A percentile compares a stretch with the other conserved stretches of the same genome.
Evolutionary conservation across 2,329 filamentous ascomycete genomes (phyloP).

Genomic region (Karstenula rhodostoma): DNA sequence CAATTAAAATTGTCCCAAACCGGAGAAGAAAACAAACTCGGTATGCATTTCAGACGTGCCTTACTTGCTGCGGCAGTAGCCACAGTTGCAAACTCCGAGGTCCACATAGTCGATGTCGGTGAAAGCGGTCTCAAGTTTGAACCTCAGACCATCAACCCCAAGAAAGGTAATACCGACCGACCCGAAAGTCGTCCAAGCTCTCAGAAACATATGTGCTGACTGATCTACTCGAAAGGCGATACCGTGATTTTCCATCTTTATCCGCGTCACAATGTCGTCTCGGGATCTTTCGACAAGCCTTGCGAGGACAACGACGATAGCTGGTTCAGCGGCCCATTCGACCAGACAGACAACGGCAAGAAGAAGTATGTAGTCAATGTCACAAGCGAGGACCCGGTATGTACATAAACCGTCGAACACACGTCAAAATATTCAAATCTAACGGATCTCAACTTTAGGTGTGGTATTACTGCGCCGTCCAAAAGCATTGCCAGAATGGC

Average conservation of each 20-base stretch:
- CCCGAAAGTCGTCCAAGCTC: no score
- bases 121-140: slow-evolving; percentile 13
- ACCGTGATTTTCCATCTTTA: slow-evolving; percentile 19
- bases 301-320: slow-evolving; percentile 16
- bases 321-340: slow-evolving; percentile 33
- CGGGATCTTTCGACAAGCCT: slow-evolving; percentile 6
- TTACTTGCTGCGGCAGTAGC: slow-evolving; percentile 3
- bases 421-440: background rate
- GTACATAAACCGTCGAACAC: background rate
- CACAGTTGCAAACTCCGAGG: slow-evolving; percentile 4
- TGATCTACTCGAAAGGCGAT: no score
- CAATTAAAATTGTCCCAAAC: background rate
- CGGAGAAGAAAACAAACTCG: background rate
- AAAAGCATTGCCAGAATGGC: slow-evolving; percentile 32
- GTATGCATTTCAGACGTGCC: background rate
- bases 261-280: slow-evolving; percentile 17
- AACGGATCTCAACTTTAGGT: background rate
- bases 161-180: slow-evolving; percentile 17
- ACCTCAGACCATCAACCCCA: slow-evolving; percentile 12
- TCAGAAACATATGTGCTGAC: no score
- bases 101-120: slow-evolving; percentile 16
- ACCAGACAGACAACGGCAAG: slow-evolving; percentile 27
- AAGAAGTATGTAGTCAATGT: slow-evolving; percentile 37
- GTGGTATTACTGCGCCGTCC: slow-evolving; percentile 34
- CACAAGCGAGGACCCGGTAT: slow-evolving; percentile 27